Evolutionary conservation across 306 rosid genomes (phyloP).

Genomic region (Cicer cuneatum): DNA sequence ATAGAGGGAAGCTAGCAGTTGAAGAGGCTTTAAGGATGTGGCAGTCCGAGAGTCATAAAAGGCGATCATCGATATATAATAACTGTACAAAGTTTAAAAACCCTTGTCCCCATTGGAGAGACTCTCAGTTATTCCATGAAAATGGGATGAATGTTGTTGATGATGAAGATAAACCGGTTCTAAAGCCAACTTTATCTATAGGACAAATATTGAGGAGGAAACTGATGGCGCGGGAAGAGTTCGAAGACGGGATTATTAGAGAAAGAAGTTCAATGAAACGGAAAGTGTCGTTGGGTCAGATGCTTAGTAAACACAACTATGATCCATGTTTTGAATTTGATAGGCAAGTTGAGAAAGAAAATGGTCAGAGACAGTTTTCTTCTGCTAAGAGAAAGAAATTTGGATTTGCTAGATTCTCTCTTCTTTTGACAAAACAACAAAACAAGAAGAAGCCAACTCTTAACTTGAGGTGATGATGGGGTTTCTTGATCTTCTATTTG

Average conservation of each 20-base stretch:
- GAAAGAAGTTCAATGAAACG: slow-evolving; percentile 59
- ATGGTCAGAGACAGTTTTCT: slow-evolving; percentile 56
- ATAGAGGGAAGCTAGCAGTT: slow-evolving; percentile 71
- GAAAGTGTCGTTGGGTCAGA: slow-evolving; percentile 87
- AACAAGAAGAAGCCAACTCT: slow-evolving; percentile 76
- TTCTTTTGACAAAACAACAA: slow-evolving; percentile 71
- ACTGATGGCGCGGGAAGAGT: slow-evolving; percentile 67
- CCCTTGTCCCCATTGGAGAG: slow-evolving; percentile 57
- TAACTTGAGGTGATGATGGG: slow-evolving; percentile 63
- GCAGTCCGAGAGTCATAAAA: slow-evolving; percentile 71
- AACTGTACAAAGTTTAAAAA: slow-evolving; percentile 69
- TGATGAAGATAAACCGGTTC: slow-evolving; percentile 55
- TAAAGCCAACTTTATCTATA: slow-evolving; percentile 76
- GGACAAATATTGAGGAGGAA: slow-evolving; percentile 91
- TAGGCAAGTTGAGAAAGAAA: slow-evolving; percentile 62
- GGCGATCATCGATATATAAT: slow-evolving; percentile 60
- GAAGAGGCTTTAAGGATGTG: slow-evolving; percentile 90
- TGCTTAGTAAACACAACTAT: slow-evolving; percentile 75
- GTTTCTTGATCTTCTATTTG: background rate
- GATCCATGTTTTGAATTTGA: slow-evolving; percentile 52
- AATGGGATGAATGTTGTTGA: slow-evolving; percentile 58
- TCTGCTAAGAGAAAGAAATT: slow-evolving; percentile 84
- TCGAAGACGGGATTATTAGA: slow-evolving; percentile 47
- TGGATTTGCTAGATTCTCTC: slow-evolving; percentile 77
- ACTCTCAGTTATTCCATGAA: slow-evolving; percentile 56